phyloP scores from a whole-genome alignment of 2,329 filamentous ascomycete genomes.

The Fusarium mangiferae region DNA sequence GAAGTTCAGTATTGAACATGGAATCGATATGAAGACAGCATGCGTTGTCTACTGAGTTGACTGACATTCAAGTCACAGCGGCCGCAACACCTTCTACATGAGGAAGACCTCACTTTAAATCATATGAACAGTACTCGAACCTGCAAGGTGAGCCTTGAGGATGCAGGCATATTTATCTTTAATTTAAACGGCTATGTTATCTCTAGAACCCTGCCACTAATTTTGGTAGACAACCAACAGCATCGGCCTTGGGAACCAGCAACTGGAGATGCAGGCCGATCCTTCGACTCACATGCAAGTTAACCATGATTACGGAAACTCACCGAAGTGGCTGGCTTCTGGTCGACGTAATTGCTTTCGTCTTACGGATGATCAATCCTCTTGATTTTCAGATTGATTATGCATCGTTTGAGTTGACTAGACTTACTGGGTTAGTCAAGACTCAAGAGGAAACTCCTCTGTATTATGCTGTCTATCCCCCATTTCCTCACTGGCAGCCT shows the following conservation, averaged over 20 bases:
- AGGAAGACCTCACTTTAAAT: not conserved
- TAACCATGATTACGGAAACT: not conserved
- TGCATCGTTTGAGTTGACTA: not conserved
- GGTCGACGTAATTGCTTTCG: not conserved
- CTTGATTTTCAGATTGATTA: rapidly evolving
- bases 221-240: not conserved
- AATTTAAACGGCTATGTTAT: not conserved
- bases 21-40: rapidly evolving
- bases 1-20: too few relatives aligned
- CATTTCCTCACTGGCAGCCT: too few relatives aligned
- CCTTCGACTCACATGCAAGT: not conserved
- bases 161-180: not conserved
- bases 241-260: not conserved
- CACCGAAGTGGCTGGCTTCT: not conserved
- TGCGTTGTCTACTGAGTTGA: too few relatives aligned
- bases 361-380: not conserved
- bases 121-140: too few relatives aligned
- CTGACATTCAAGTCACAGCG: not conserved
- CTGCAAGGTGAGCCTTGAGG: not conserved
- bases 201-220: rapidly evolving
- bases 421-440: not conserved
- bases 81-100: rapidly evolving
- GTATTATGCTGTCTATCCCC: rapidly evolving
- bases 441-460: not conserved
- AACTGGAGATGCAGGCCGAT: not conserved